A percentile compares a stretch with the other conserved stretches of the same genome.
phyloP scores from a whole-genome alignment of 2,329 filamentous ascomycete species.

The Talaromyces islandicus region DNA sequence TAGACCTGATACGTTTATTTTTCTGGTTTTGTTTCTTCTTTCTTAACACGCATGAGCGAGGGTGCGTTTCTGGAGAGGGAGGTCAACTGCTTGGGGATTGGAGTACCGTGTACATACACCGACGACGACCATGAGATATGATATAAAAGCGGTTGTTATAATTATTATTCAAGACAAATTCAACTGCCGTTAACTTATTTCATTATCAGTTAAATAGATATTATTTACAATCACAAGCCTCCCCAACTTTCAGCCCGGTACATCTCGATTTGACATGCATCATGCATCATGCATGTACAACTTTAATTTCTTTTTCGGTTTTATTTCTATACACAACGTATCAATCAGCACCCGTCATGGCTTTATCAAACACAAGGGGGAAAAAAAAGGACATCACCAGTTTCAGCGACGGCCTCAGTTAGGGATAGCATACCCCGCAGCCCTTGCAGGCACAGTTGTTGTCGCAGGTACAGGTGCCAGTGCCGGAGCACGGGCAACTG shows the following conservation, averaged over 20 bases:
- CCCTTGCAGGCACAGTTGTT: conserved; percentile 30
- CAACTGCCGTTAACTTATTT: not conserved
- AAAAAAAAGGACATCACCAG: not conserved
- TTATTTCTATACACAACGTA: conserved; percentile 4
- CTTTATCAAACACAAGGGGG: not conserved
- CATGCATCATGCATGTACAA: not conserved
- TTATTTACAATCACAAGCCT: not conserved
- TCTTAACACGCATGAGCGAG: not conserved
- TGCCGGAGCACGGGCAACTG: conserved; percentile 26
- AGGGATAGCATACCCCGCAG: conserved; percentile 30
- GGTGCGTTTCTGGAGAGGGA: not conserved
- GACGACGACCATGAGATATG: not conserved
- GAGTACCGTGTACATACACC: not conserved
- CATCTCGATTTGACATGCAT: not conserved
- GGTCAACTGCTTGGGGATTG: not conserved
- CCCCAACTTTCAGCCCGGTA: not conserved
- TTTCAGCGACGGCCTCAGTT: conserved; percentile 5
- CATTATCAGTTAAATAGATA: not conserved
- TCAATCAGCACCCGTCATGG: conserved; percentile 12
- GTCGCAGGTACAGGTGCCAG: conserved; percentile 27
- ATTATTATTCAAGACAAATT: not conserved
- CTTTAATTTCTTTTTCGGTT: not conserved
- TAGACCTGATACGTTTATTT: not conserved
- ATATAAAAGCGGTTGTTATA: not conserved
- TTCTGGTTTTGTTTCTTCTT: not conserved